These are phyloP conservation scores for Neurospora sp. DNA, from an alignment of 495 filamentous ascomycete species.

Conservation along the genomic window DNA sequence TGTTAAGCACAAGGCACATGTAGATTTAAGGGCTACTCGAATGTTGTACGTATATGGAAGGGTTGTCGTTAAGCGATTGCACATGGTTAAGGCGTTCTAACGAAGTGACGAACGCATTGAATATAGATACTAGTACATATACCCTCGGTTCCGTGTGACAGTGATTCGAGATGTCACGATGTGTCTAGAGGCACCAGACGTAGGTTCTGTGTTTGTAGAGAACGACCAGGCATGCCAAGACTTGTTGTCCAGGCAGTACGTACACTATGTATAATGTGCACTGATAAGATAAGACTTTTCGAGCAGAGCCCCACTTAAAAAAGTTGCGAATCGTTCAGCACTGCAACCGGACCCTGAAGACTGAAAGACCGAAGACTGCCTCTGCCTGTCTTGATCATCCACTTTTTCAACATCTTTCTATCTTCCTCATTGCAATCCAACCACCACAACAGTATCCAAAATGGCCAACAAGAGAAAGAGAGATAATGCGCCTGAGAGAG, in stretches of 20 bases:
- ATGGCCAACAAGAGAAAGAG: slow-evolving; percentile 74
- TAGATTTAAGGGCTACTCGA: not conserved
- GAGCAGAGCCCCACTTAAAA: slow-evolving; percentile 13
- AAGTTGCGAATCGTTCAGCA: slow-evolving; percentile 6
- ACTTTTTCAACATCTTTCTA: not conserved
- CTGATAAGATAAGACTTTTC: slow-evolving; percentile 16
- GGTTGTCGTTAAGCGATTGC: not conserved
- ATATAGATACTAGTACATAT: not conserved
- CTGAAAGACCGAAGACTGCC: slow-evolving; percentile 2
- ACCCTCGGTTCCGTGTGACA: not conserved
- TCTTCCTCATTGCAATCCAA: not conserved
- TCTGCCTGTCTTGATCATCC: not conserved
- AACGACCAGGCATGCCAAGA: not conserved
- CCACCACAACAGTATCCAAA: slow-evolving; percentile 7
- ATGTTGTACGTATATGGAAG: not conserved
- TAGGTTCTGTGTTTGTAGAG: not conserved
- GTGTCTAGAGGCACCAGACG: not conserved
- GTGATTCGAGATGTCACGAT: not conserved
- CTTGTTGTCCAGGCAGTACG: not conserved
- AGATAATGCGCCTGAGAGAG: slow-evolving; percentile 25
- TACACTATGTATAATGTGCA: not conserved
- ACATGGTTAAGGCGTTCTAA: not conserved
- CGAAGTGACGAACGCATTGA: not conserved
- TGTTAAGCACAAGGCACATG: not conserved
- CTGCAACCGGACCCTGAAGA: slow-evolving; percentile 3